Evolutionary conservation across 2,329 filamentous ascomycete species (phyloP).

Genomic region (Aspergillus caelatus): DNA sequence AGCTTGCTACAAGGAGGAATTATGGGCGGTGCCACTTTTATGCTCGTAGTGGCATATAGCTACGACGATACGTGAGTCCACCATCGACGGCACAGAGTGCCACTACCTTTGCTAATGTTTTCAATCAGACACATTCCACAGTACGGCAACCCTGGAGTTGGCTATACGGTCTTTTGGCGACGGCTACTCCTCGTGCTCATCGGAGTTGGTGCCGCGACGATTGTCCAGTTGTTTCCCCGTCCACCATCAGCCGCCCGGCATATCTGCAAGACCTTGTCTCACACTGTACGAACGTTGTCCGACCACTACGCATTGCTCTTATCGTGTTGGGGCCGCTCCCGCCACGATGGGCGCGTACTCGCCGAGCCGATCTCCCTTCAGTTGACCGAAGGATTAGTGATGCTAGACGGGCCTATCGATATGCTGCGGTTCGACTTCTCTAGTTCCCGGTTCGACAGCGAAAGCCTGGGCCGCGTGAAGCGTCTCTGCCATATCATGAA

Average conservation of each 20-base stretch:
- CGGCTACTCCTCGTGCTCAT: constrained; percentile 48
- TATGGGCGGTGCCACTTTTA: constrained; percentile 48
- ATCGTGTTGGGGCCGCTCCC: constrained; percentile 46
- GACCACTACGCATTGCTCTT: constrained; percentile 55
- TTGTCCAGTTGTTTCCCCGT: constrained; percentile 52
- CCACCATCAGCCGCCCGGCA: constrained; percentile 52
- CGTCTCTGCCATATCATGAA: constrained; percentile 36
- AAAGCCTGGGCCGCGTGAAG: constrained; percentile 35
- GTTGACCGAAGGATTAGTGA: constrained; percentile 34
- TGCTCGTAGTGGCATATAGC: constrained; percentile 52
- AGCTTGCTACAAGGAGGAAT: constrained; percentile 37
- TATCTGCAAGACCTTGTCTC: constrained; percentile 50
- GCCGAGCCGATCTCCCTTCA: constrained; percentile 36
- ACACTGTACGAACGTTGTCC: constrained; percentile 46
- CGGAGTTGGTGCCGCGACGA: constrained; percentile 46
- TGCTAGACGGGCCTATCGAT: constrained; percentile 38
- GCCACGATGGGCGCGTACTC: constrained; percentile 26
- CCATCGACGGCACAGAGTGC: too few relatives aligned
- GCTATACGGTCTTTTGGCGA: constrained; percentile 55
- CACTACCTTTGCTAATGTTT: not conserved
- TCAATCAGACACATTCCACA: constrained; percentile 40
- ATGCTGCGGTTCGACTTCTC: constrained; percentile 44
- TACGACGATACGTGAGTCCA: constrained; percentile 48
- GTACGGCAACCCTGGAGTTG: constrained; percentile 52
- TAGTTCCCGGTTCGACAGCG: constrained; percentile 41